phyloP scores from a whole-genome alignment of 202 grass and related monocot species.

The Carex arenaria region DNA sequence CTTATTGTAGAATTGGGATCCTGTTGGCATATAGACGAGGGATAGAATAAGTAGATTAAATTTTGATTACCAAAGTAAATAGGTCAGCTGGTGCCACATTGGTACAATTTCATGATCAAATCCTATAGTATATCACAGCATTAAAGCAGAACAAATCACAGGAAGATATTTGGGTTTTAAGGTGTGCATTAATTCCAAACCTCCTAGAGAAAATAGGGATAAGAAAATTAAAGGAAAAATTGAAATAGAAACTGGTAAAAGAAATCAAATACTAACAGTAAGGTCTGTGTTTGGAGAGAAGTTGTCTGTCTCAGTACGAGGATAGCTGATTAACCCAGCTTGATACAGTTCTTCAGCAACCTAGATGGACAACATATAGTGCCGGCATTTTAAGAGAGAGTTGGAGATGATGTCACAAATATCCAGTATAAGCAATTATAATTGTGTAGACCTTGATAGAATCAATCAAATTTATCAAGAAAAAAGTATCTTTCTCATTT shows the following conservation, averaged over 20 bases:
- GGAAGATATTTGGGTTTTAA: not conserved
- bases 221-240: slow-evolving; percentile 22
- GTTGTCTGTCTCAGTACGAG: slow-evolving; percentile 89
- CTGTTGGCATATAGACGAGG: not conserved
- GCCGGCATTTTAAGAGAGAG: not conserved
- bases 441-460: slow-evolving; percentile 10
- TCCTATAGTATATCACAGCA: not conserved
- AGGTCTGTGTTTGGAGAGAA: slow-evolving; percentile 92
- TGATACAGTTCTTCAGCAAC: slow-evolving; percentile 93
- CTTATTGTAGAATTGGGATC: not conserved
- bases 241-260: slow-evolving; percentile 15
- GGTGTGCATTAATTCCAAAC: not conserved
- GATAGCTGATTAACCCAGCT: slow-evolving; percentile 95
- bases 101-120: not conserved
- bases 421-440: not conserved
- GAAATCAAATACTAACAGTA: slow-evolving; percentile 52
- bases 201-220: not conserved
- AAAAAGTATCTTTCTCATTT: not conserved
- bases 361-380: slow-evolving; percentile 29
- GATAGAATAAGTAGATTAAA: not conserved
- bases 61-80: not conserved
- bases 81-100: not conserved
- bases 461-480: not conserved
- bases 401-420: not conserved
- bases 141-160: not conserved